Percentiles rank a stretch among this genome's conserved stretches.
Conservation (phyloP, 1,139 yeast species). For the Pneumocystis wakefieldiae region DNA sequence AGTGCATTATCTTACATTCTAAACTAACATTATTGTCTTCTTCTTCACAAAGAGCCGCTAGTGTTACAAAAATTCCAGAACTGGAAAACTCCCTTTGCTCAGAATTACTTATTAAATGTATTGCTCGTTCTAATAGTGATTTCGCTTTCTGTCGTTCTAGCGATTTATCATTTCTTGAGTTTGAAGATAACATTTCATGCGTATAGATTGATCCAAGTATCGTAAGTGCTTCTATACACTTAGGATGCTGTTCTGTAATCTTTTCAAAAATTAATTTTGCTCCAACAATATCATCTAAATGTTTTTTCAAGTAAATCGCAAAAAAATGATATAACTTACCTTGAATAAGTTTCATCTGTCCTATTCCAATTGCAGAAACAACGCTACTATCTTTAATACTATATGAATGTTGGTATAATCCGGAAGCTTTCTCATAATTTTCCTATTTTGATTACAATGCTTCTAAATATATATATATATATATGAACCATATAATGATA, state of each 20-base stretch:
- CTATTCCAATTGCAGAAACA: conserved; percentile 67
- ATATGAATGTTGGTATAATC: conserved; percentile 22
- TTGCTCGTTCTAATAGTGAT: conserved; percentile 53
- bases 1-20: background rate
- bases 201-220: conserved; percentile 63
- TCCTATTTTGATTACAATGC: conserved; percentile 33
- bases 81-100: conserved; percentile 34
- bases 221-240: conserved; percentile 60
- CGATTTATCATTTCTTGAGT: conserved; percentile 10
- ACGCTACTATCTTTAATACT: conserved; percentile 16
- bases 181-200: conserved; percentile 21
- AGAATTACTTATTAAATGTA: conserved; percentile 36
- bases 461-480: background rate
- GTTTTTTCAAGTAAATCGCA: background rate
- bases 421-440: conserved; percentile 54
- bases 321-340: background rate
- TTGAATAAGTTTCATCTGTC: conserved; percentile 61
- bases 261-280: conserved; percentile 75
- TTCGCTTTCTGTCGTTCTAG: conserved; percentile 15
- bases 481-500: conserved; percentile 30
- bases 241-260: conserved; percentile 50
- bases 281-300: conserved; percentile 58
- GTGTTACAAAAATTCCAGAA: conserved; percentile 13
- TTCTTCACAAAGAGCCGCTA: conserved; percentile 34
- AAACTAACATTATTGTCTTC: conserved; percentile 36